phyloP scores from a whole-genome alignment of 495 filamentous ascomycete genomes.

The Xylaria grammica region DNA sequence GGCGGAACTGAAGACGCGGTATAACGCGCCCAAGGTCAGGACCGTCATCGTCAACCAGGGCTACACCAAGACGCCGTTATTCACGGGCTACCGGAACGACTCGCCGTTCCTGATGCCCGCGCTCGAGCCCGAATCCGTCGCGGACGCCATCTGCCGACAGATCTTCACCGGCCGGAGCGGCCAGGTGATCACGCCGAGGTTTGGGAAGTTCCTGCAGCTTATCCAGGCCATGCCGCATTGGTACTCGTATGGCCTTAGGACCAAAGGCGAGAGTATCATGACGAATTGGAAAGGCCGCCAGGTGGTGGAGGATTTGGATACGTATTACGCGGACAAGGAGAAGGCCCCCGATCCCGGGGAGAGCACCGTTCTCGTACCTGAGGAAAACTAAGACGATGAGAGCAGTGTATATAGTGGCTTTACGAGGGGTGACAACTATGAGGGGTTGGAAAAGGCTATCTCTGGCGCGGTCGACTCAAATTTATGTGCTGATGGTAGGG shows the following conservation, averaged over 20 bases:
- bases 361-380: constrained; percentile 42
- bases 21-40: constrained; percentile 67
- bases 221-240: constrained; percentile 51
- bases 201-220: constrained; percentile 39
- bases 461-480: too few species aligned
- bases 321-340: constrained; percentile 46
- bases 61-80: constrained; percentile 66
- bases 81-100: constrained; percentile 62
- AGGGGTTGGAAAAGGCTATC: too few species aligned
- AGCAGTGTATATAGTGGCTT: too few species aligned
- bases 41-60: constrained; percentile 70
- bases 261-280: constrained; percentile 48
- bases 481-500: too few species aligned
- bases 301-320: constrained; percentile 53
- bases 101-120: constrained; percentile 57
- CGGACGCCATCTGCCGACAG: constrained; percentile 64
- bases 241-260: constrained; percentile 46
- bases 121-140: constrained; percentile 67
- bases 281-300: constrained; percentile 50
- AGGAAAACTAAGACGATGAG: constrained; percentile 17
- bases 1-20: constrained; percentile 63
- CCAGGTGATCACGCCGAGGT: constrained; percentile 60
- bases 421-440: too few species aligned
- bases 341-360: constrained; percentile 27
- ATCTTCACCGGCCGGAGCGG: constrained; percentile 62